A percentile compares a stretch with the other conserved stretches of the same genome.
Conservation (phyloP, 73 alveolate species). For the Paramecium sexaurelia region DNA sequence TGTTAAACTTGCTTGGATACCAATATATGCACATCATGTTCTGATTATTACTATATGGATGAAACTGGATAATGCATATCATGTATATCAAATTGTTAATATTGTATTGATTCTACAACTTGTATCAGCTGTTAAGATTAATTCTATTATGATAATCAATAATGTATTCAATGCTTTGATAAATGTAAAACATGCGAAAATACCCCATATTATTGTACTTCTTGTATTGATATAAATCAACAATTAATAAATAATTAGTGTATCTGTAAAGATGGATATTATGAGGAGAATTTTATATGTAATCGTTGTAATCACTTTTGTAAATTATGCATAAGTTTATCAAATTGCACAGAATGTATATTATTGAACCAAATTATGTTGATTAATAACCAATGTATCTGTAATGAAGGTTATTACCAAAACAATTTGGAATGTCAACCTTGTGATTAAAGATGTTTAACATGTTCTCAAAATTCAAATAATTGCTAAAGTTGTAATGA, state of each 20-base stretch:
- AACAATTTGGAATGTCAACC: not conserved
- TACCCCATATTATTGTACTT: not conserved
- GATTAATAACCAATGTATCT: not conserved
- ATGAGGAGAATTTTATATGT: not conserved
- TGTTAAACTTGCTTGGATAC: not conserved
- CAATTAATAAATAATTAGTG: not conserved
- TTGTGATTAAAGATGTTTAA: not conserved
- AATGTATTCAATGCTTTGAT: not conserved
- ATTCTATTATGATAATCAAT: not conserved
- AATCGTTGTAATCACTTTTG: not conserved
- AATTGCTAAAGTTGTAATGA: not conserved
- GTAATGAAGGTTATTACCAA: not conserved
- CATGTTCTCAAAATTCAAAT: not conserved
- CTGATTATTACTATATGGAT: not conserved
- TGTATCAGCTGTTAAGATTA: not conserved
- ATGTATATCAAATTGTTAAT: not conserved
- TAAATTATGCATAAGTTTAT: not conserved
- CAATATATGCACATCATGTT: not conserved
- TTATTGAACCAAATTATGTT: not conserved
- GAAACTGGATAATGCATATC: not conserved
- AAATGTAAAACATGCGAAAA: conserved; percentile 39
- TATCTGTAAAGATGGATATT: conserved; percentile 26
- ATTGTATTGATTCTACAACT: not conserved
- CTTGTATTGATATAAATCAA: not conserved
- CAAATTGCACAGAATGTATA: not conserved